Conservation (phyloP, 192 early-diverging fungal genomes). For the Coemansia sp. region DNA sequence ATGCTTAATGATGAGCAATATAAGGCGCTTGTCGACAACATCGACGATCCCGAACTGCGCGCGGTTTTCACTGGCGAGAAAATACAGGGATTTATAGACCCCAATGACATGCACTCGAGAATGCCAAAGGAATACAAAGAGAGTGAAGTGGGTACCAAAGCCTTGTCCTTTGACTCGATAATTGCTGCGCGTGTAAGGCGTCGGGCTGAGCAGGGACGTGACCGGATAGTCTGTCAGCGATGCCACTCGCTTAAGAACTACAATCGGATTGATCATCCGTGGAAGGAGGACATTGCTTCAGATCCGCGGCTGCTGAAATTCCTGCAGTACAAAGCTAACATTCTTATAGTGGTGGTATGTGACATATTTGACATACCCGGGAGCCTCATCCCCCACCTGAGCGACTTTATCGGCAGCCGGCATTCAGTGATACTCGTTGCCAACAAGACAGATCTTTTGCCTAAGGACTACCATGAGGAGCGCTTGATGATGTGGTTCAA, state of each 20-base stretch:
- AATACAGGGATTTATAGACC: slow-evolving; percentile 19
- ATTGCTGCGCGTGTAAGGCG: slow-evolving; percentile 27
- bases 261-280: slow-evolving; percentile 48
- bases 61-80: slow-evolving; percentile 35
- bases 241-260: slow-evolving; percentile 64
- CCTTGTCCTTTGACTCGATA: slow-evolving; percentile 15
- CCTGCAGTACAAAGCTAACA: slow-evolving; percentile 54
- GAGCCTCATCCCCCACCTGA: slow-evolving; percentile 54
- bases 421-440: slow-evolving; percentile 62
- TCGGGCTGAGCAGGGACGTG: slow-evolving; percentile 44
- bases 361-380: slow-evolving; percentile 71
- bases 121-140: slow-evolving; percentile 1
- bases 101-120: slow-evolving; percentile 8
- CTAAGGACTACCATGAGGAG: slow-evolving; percentile 55
- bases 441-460: slow-evolving; percentile 73
- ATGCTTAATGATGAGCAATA: slow-evolving; percentile 52
- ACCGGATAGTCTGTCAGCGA: slow-evolving; percentile 61
- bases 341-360: slow-evolving; percentile 60
- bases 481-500: slow-evolving; percentile 58
- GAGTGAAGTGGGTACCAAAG: neutral
- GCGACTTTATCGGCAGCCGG: slow-evolving; percentile 56
- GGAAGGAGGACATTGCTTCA: slow-evolving; percentile 54
- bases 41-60: slow-evolving; percentile 48
- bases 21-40: slow-evolving; percentile 17
- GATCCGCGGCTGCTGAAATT: slow-evolving; percentile 58